Conservation (phyloP, 2,329 filamentous ascomycete species). For the Sclerotinia nivalis region DNA sequence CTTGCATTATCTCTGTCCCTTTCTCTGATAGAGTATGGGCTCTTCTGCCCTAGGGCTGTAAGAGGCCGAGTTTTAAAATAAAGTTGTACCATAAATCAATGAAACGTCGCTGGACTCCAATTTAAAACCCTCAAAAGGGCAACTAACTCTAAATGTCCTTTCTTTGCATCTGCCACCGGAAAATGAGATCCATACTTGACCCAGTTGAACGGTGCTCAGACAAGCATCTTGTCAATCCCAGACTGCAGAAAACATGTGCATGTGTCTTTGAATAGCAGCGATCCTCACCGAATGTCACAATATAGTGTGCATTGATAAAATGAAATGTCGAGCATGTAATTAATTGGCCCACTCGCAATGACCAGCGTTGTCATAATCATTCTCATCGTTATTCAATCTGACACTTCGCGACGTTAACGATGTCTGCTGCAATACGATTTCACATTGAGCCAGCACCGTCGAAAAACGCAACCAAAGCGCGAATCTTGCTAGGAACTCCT, state of each 20-base stretch:
- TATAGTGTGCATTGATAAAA: not conserved
- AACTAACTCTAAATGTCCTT: not conserved
- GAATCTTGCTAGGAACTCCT: not conserved
- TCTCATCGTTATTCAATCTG: not conserved
- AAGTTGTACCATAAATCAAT: not conserved
- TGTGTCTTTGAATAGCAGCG: not conserved
- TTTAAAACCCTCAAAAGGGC: not conserved
- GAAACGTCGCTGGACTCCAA: not conserved
- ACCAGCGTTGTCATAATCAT: not conserved
- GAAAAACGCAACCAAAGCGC: not conserved
- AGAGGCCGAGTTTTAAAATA: not conserved
- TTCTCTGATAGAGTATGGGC: not conserved
- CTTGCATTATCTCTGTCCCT: not conserved
- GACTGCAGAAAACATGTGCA: not conserved
- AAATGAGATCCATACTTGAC: not conserved
- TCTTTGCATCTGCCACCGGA: not conserved
- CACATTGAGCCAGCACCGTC: not conserved
- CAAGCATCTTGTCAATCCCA: not conserved
- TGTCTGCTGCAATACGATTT: not conserved
- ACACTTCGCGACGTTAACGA: not conserved
- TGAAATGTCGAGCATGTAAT: not conserved
- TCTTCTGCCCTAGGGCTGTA: not conserved
- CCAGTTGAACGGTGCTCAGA: not conserved
- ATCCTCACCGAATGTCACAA: not conserved
- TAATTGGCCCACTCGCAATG: not conserved